Evolutionary conservation across 2,329 filamentous ascomycete genomes (phyloP), one percentile per base, ranked within the genome.

Genomic region (Clonostachys sp.): DNA sequence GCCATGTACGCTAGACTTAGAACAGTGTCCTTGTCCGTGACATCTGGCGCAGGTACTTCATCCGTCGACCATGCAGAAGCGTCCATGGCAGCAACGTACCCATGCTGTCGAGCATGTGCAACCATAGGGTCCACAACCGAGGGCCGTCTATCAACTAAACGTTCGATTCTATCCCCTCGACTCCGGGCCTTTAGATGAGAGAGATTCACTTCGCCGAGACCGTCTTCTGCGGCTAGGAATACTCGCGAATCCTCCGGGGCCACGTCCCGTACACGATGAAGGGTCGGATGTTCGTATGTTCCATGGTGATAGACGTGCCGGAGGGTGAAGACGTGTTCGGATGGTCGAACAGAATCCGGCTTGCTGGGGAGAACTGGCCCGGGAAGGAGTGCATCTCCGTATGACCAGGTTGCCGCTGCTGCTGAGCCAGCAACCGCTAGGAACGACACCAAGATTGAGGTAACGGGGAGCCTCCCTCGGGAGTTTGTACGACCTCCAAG

Each of bases 271-370:
- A 82, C 84, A 49, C 86, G 79, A 65, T 96, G 89, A 14, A 96
- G 79, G 6, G 77, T 68, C 4, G 91, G 91, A 56, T 95, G 81
- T 55, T 79, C 72, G 64, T 92, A 80, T 39, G 89, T 87, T 49
- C 92, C 92, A 69, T 96, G 91, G 64, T 96, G 91, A 68, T 89
- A 94, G 59, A 97, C 85, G 67, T 99, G 92, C 58, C 90, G 85
- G 48, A 99, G 80, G 7, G 78, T 83, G 71, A 86, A 84, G 35
- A 71, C 68, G 56, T 84, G 81, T 9, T 83, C 74, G 17, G 73
- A 72, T 12, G 79, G 71, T 12, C 12, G 16, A 14, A 44, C n/a
- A 14, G 45, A 41, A 16, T 46, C 44, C 5, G 48, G 48, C 14
- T 49, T 16, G 9, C 38, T 42, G 10, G 45, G 48, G 4, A 49